Evolutionary conservation across 1,284 basidiomycete genomes (phyloP), one percentile per base, ranked within the genome.

Genomic region (Fomitiporia mediterranea): DNA sequence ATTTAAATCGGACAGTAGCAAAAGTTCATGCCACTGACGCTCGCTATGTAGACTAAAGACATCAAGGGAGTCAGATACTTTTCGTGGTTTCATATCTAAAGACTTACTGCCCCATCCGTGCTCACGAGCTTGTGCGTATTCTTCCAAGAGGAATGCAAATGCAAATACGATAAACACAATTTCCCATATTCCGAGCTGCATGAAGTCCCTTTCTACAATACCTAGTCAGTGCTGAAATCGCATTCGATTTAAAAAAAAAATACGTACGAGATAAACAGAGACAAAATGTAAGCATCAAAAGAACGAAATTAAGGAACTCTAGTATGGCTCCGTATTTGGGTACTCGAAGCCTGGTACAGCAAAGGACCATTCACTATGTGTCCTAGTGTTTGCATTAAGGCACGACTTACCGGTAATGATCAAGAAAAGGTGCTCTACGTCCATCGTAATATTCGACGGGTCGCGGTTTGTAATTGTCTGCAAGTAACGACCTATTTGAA

Each of bases 401-500:
- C 15, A 37, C 5, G 8, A 53, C 68, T 32, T 38, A 84, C 80
- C 85, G 74, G 66, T 91, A 91, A 65, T 94, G 89, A 64, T 95
- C 86, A 25, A 95, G 76, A 72, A 91, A 90, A 0, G 91, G 86
- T 0, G 86, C 82, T 25, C 77, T 79, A 34, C 79, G 79, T 17
- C 80, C 78, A 64, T 94, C 82, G 65, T 94, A 94, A 9, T 89
- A 73, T 64, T 88, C 79, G 53, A 90, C 87, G 3, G 80, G 77
- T 32, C 81, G 79, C 30, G 84, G 83, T 65, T 94, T 89, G 72
- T 94, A 94, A 65, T 91, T 90, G 69, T 94, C 93, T 27, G 86
- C 83, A 8, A 94, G 76, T 54, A 95, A 79, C 2, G 90, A 88
- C 25, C 84, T 80, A 52, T 76, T 79, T 1, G 85, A 82, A 2